A percentile compares a stretch with the other conserved stretches of the same genome.
These are phyloP conservation scores for Yamadazyma paraphyllophila DNA, from an alignment of 805 yeast species.

Conservation along the genomic window DNA sequence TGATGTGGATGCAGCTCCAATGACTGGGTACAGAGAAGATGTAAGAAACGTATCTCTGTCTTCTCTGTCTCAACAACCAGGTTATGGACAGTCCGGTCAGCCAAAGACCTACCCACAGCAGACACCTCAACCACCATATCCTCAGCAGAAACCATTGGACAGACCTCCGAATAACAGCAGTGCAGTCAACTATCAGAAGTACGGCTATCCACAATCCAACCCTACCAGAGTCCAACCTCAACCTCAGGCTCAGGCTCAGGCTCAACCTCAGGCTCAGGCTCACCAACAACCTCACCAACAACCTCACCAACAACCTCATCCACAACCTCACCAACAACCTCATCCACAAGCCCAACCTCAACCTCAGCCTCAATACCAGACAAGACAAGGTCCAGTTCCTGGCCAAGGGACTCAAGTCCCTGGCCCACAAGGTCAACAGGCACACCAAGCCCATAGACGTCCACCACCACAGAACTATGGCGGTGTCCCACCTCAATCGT, in stretches of 20 bases:
- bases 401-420: slow-evolving; percentile 4
- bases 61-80: too few relatives aligned
- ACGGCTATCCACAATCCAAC: background rate
- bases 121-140: slow-evolving; percentile 16
- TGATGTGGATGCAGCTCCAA: slow-evolving; percentile 1
- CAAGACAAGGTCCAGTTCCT: background rate
- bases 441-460: slow-evolving; percentile 19
- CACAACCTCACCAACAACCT: too few relatives aligned
- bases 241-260: too few relatives aligned
- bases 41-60: background rate
- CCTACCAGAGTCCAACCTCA: background rate
- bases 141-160: slow-evolving; percentile 7
- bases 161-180: slow-evolving; percentile 1
- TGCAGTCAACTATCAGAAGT: slow-evolving; percentile 1
- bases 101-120: slow-evolving; percentile 5
- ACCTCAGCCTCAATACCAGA: too few relatives aligned
- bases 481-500: slow-evolving; percentile 5
- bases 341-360: slow-evolving; percentile 1
- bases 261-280: background rate
- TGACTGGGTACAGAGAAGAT: slow-evolving; percentile 13
- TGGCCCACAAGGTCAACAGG: slow-evolving; percentile 12
- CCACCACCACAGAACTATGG: slow-evolving; percentile 12
- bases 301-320: slow-evolving; percentile 1
- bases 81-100: background rate
- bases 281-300: slow-evolving; percentile 1